Evolutionary conservation across 2,329 filamentous ascomycete genomes (phyloP).

Genomic region (Ophiostoma sp.): DNA sequence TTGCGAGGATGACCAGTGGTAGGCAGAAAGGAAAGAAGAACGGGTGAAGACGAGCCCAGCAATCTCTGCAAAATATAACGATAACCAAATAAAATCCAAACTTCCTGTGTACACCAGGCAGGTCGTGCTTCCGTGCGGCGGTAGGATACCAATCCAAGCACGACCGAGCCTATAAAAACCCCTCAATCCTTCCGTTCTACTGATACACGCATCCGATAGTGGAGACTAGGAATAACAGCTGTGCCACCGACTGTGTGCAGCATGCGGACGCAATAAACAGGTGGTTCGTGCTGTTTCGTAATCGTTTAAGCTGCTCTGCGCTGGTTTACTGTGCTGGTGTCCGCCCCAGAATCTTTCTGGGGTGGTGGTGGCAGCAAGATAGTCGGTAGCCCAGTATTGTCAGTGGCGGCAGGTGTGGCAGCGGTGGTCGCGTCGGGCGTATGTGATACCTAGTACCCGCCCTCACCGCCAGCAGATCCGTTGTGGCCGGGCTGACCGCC

Average conservation of each 20-base stretch:
- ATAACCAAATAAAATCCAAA: conserved; percentile 2
- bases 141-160: conserved; percentile 17
- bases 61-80: not conserved
- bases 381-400: no score
- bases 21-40: not conserved
- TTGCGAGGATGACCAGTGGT: not conserved
- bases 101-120: conserved; percentile 14
- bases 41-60: not conserved
- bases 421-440: not conserved
- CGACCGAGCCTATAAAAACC: not conserved
- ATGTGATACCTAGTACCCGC: conserved; percentile 45
- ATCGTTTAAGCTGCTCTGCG: not conserved
- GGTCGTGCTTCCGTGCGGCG: conserved; percentile 22
- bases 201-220: conserved; percentile 25
- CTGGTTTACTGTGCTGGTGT: not conserved
- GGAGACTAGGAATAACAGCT: not conserved
- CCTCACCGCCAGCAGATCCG: conserved; percentile 54
- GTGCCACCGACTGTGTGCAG: conserved; percentile 19
- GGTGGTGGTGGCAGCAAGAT: no score
- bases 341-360: not conserved
- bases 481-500: conserved; percentile 58
- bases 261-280: not conserved
- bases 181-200: conserved; percentile 18
- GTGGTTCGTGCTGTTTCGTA: not conserved
- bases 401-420: not conserved